Evolutionary conservation across 495 filamentous ascomycete species (phyloP).

Genomic region (Penicillium goetzii): DNA sequence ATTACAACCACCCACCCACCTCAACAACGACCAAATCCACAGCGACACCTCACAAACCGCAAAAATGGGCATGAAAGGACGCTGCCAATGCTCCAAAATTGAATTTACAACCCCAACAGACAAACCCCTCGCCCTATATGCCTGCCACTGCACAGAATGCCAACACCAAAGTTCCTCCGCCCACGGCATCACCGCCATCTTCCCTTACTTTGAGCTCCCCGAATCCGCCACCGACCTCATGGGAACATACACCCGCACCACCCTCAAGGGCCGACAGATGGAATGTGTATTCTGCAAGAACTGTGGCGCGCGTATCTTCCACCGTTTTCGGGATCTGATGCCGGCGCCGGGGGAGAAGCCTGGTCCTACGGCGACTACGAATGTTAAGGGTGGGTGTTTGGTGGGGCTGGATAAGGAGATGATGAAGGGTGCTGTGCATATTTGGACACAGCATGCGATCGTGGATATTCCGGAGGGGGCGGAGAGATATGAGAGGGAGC

Average conservation of each 20-base stretch:
- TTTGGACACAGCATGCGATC: conserved; percentile 66
- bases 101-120: conserved; percentile 58
- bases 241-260: conserved; percentile 50
- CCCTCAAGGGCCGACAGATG: conserved; percentile 45
- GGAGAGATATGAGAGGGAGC: conserved; percentile 39
- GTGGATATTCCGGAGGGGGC: conserved; percentile 63
- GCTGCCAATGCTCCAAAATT: conserved; percentile 66
- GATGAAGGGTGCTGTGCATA: conserved; percentile 59
- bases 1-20: neutral
- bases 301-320: conserved; percentile 63
- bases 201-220: conserved; percentile 61
- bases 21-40: neutral
- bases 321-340: conserved; percentile 54
- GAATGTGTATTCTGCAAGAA: conserved; percentile 63
- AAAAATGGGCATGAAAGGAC: conserved; percentile 52
- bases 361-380: conserved; percentile 41
- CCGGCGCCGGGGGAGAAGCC: conserved; percentile 27
- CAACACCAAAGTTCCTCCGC: conserved; percentile 67
- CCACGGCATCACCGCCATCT: conserved; percentile 70
- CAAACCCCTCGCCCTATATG: conserved; percentile 59
- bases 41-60: neutral
- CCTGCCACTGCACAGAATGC: conserved; percentile 72
- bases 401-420: conserved; percentile 51
- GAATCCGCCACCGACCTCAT: conserved; percentile 40
- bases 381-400: conserved; percentile 66